Evolutionary conservation across 345 rosid species (phyloP), one percentile per base, ranked within the genome.

Genomic region (Hibiscus mutabilis): DNA sequence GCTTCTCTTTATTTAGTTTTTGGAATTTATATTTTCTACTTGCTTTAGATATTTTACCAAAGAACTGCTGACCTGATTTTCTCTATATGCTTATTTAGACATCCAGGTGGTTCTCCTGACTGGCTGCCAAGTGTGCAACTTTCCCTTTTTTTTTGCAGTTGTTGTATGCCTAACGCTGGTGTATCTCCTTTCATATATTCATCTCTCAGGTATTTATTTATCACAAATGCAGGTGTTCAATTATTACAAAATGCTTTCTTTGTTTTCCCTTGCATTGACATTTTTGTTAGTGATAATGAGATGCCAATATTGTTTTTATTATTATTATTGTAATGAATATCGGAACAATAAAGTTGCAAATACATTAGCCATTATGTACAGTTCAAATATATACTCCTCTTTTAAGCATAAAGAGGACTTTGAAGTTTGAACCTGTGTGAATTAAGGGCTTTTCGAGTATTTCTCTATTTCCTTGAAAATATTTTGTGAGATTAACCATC

Each of bases 61-160:
- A 60, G 57, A 57, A 51, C 27, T 51, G 2, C 31, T 75, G 29
- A 51, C 66, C n/a, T 29, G 67, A 40, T 19, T 22, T 73, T 47
- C 14, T 76, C 73, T 60, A 5, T 74, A 51, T 75, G 59, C 51
- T 57, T 60, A 14, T 72, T 80, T 88, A 95, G 99, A 84, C 87
- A 86, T 78, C 97, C 96, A 2, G 97, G 99, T 0, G 69, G 84
- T 79, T 80, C 84, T 75, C 97, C 97, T 33, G 99, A 95, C 73
- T 95, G 99, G 97, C 77, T 90, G 85, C 90, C 87, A 65, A 95
- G 68, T 70, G 76, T 66, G 33, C 19, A 85, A 66, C 21, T 92
- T 65, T 83, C 96, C 33, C 77, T 79, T 79, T 24, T 73, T 82
- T 63, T 75, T 95, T 35, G 93, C 97, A 67, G 81, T 79, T 77